phyloP scores from a whole-genome alignment of 345 rosid species.

The Sonneratia alba region DNA sequence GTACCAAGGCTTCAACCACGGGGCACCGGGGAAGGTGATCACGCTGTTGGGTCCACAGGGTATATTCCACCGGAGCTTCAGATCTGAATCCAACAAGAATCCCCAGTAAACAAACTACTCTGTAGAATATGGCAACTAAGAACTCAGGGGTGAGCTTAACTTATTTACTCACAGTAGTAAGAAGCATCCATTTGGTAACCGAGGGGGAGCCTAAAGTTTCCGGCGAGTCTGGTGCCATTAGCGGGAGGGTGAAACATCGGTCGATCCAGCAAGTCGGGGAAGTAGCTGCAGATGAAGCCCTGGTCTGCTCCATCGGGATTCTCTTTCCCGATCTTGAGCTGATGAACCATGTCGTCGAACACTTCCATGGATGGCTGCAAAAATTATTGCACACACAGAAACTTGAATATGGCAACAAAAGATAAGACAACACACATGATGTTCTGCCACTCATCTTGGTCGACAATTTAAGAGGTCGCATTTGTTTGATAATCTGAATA shows the following conservation, averaged over 20 bases:
- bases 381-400: neutral
- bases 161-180: slow-evolving; percentile 57
- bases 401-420: too few relatives aligned
- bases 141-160: neutral
- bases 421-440: neutral
- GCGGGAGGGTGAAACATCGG: slow-evolving; percentile 64
- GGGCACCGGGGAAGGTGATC: slow-evolving; percentile 90
- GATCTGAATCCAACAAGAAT: slow-evolving; percentile 36
- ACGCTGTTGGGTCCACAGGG: slow-evolving; percentile 95
- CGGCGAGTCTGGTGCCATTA: slow-evolving; percentile 47
- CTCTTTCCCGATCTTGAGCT: slow-evolving; percentile 40
- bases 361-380: slow-evolving; percentile 63
- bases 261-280: slow-evolving; percentile 64
- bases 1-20: slow-evolving; percentile 97
- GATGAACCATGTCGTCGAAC: slow-evolving; percentile 71
- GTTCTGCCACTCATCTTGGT: neutral
- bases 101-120: neutral
- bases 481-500: too few relatives aligned
- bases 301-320: slow-evolving; percentile 98
- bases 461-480: too few relatives aligned
- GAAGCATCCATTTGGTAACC: slow-evolving; percentile 99
- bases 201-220: slow-evolving; percentile 77
- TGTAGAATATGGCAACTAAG: neutral
- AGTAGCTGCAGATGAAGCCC: slow-evolving; percentile 82
- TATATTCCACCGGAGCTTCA: slow-evolving; percentile 73